These are phyloP conservation scores for Jamesozyma piceae DNA, from an alignment of 805 yeast genomes.

Conservation along the genomic window DNA sequence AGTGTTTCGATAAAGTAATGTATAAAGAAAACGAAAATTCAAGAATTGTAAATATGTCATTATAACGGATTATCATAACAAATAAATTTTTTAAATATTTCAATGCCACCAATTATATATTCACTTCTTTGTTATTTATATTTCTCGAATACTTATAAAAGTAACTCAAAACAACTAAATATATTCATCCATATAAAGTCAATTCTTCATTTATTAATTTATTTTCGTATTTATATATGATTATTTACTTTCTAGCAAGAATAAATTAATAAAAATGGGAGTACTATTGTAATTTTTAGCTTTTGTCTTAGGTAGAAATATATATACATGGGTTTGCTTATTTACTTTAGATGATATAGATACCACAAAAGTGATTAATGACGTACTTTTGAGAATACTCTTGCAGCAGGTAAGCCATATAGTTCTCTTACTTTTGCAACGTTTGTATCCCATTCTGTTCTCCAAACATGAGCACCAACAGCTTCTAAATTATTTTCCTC, in stretches of 20 bases:
- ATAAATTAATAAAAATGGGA: no score
- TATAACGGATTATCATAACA: neutral
- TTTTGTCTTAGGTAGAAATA: neutral
- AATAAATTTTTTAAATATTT: no score
- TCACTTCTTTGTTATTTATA: neutral
- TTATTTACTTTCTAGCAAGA: no score
- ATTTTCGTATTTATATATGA: neutral
- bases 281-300: no score
- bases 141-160: neutral
- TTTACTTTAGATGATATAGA: slow-evolving; percentile 6
- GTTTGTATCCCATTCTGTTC: slow-evolving; percentile 73
- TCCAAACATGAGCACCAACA: slow-evolving; percentile 88
- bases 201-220: neutral
- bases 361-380: neutral
- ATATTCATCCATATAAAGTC: neutral
- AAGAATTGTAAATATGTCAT: neutral
- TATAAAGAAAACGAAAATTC: neutral
- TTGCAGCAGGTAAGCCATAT: slow-evolving; percentile 68
- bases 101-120: neutral
- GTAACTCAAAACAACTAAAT: neutral
- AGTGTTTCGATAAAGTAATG: neutral
- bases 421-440: slow-evolving; percentile 56
- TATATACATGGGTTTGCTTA: slow-evolving; percentile 2
- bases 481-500: slow-evolving; percentile 49
- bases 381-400: slow-evolving; percentile 62